Conservation (phyloP, 2,329 filamentous ascomycete genomes). For the Pseudogymnoascus destructans region DNA sequence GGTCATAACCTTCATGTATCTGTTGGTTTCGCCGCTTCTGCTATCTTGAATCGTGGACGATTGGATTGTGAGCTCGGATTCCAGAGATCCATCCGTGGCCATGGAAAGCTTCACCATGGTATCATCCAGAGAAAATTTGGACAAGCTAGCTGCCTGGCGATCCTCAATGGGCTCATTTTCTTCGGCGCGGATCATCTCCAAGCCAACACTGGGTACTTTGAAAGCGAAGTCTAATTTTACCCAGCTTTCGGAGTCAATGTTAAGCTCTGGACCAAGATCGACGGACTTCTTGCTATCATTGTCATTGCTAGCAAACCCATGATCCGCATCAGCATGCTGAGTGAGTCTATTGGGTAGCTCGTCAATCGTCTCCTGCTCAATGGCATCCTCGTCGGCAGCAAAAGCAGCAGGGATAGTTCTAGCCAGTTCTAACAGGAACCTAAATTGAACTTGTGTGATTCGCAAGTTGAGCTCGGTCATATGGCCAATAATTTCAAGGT, state of each 20-base stretch:
- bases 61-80: slow-evolving; percentile 84
- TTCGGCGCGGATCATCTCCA: slow-evolving; percentile 72
- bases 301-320: background rate
- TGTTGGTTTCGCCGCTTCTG: slow-evolving; percentile 78
- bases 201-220: slow-evolving; percentile 70
- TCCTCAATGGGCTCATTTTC: slow-evolving; percentile 68
- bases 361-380: slow-evolving; percentile 59
- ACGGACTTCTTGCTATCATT: slow-evolving; percentile 32
- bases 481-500: slow-evolving; percentile 78
- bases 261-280: slow-evolving; percentile 57
- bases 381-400: slow-evolving; percentile 55
- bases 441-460: slow-evolving; percentile 82
- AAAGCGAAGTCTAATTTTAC: slow-evolving; percentile 90
- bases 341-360: slow-evolving; percentile 47
- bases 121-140: slow-evolving; percentile 86
- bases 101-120: slow-evolving; percentile 86
- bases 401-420: slow-evolving; percentile 82
- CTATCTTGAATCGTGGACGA: slow-evolving; percentile 93
- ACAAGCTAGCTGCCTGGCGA: slow-evolving; percentile 67
- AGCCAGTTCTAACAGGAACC: slow-evolving; percentile 77
- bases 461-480: slow-evolving; percentile 90
- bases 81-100: slow-evolving; percentile 80
- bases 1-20: slow-evolving; percentile 96
- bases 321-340: background rate
- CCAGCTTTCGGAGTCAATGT: slow-evolving; percentile 60